Evolutionary conservation across 177 flowering plant genomes (phyloP).

Genomic region (Telopea speciosissima): DNA sequence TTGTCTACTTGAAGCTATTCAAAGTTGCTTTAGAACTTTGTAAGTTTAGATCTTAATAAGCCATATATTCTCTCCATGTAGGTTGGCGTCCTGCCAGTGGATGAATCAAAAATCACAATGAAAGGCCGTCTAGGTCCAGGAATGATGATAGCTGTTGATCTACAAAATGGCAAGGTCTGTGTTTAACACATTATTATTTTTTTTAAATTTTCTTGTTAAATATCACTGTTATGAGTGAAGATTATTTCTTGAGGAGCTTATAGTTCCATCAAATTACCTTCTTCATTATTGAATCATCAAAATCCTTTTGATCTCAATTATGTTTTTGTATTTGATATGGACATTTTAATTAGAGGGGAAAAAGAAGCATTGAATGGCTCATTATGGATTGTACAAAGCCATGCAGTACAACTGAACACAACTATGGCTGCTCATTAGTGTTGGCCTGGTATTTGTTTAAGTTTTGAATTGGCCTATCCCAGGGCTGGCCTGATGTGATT

Average conservation of each 20-base stretch:
- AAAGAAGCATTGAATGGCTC: too few relatives aligned
- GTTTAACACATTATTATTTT: neutral
- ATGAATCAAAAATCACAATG: conserved; percentile 83
- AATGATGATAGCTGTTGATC: conserved; percentile 96
- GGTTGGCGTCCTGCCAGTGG: conserved; percentile 98
- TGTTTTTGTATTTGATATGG: too few relatives aligned
- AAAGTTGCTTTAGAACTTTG: neutral
- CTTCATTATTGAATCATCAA: neutral
- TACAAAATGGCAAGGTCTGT: conserved; percentile 81
- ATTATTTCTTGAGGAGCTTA: neutral
- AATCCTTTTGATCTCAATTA: too few relatives aligned
- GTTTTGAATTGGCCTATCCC: too few relatives aligned
- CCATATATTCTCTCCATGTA: conserved; percentile 15
- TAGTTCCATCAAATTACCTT: neutral
- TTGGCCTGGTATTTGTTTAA: too few relatives aligned
- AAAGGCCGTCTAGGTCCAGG: conserved; percentile 99
- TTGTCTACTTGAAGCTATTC: neutral
- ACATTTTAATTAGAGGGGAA: too few relatives aligned
- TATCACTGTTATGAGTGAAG: neutral
- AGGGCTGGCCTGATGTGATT: too few relatives aligned
- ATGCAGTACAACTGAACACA: too few relatives aligned
- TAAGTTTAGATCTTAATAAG: neutral
- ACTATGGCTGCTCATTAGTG: too few relatives aligned
- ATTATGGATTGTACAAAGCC: too few relatives aligned
- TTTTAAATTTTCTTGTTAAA: neutral